Evolutionary conservation across 148 eudicot species (phyloP).

Genomic region (Rhododendron ovatum): DNA sequence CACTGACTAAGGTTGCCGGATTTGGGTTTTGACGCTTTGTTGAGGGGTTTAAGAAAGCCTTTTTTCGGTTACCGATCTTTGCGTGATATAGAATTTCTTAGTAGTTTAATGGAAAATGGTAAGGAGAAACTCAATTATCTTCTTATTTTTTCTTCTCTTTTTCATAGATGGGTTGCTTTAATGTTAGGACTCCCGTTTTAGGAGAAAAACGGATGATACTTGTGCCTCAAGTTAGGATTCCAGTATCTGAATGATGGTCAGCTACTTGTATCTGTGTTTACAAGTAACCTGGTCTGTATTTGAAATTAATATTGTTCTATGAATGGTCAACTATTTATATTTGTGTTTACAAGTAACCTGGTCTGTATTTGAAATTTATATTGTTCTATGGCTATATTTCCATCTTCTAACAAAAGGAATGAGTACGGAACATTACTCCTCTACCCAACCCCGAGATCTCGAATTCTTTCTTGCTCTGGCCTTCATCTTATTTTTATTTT

Average conservation of each 20-base stretch:
- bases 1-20: not conserved
- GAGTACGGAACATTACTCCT: not conserved
- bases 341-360: not conserved
- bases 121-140: not conserved
- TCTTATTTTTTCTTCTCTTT: too few relatives aligned
- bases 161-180: not conserved
- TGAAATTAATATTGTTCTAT: not conserved
- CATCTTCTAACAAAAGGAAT: not conserved
- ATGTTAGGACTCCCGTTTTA: not conserved
- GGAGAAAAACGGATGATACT: not conserved
- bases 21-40: not conserved
- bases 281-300: not conserved
- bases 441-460: not conserved
- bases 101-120: too few relatives aligned
- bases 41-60: not conserved
- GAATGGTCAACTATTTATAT: not conserved
- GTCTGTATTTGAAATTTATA: not conserved
- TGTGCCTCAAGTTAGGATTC: not conserved
- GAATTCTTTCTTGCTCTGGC: not conserved
- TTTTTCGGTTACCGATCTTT: not conserved
- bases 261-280: not conserved
- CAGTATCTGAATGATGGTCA: not conserved
- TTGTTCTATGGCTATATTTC: not conserved
- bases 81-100: not conserved
- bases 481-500: not conserved